Evolutionary conservation across 2,329 filamentous ascomycete species (phyloP).

Genomic region (Aspergillus alliaceus): DNA sequence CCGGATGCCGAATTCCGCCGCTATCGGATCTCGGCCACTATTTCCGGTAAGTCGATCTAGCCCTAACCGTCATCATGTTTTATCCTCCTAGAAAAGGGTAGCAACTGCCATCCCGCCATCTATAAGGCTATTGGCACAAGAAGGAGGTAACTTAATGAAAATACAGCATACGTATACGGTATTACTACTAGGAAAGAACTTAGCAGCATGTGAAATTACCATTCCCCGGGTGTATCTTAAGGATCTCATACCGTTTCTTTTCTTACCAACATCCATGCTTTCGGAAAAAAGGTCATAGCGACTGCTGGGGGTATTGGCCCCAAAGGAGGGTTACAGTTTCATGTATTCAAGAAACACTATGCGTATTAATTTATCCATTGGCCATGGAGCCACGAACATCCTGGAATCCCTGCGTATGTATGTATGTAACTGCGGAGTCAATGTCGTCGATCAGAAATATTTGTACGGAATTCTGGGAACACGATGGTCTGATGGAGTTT

Average conservation of each 20-base stretch:
- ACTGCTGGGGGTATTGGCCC: not conserved
- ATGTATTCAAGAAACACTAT: not conserved
- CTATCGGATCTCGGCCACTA: not conserved
- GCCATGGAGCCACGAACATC: not conserved
- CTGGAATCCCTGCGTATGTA: not conserved
- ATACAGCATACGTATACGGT: too few relatives aligned
- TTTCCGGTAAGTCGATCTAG: not conserved
- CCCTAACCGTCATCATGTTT: not conserved
- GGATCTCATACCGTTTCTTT: not conserved
- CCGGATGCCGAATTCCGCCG: not conserved
- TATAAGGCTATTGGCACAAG: not conserved
- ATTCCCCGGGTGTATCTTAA: not conserved
- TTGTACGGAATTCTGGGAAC: too few relatives aligned
- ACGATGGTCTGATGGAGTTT: too few relatives aligned
- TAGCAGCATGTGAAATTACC: not conserved
- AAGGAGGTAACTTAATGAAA: too few relatives aligned
- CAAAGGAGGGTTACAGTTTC: not conserved
- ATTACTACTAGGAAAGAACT: too few relatives aligned
- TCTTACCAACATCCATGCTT: not conserved
- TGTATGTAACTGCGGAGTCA: too few relatives aligned
- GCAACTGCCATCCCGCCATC: not conserved
- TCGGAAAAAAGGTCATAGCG: not conserved
- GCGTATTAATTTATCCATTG: not conserved
- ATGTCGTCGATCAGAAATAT: too few relatives aligned
- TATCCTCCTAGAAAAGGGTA: not conserved